phyloP scores from a whole-genome alignment of 306 rosid species.

The Lathyrus tuberosus region DNA sequence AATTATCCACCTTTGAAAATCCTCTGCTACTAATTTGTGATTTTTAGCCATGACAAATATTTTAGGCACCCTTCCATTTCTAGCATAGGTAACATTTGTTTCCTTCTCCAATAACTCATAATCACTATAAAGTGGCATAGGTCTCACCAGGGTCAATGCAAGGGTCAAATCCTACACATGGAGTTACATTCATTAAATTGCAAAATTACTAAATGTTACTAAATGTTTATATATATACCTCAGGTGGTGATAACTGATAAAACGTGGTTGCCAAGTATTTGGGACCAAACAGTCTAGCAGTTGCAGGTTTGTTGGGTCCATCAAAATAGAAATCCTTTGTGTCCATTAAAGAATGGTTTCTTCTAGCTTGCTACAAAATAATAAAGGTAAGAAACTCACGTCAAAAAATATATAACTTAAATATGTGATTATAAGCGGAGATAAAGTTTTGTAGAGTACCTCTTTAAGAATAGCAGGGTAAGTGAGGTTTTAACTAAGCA shows the following conservation, averaged over 20 bases:
- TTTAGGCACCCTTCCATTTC: constrained; percentile 49
- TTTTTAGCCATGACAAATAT: constrained; percentile 36
- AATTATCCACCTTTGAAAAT: constrained; percentile 47
- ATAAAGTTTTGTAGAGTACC: constrained; percentile 19
- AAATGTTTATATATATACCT: too few relatives aligned
- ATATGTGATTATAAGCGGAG: too few relatives aligned
- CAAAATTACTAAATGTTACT: too few relatives aligned
- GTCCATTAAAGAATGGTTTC: background rate
- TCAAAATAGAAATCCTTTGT: constrained; percentile 23
- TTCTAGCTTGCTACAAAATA: background rate
- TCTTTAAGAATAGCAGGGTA: constrained; percentile 21
- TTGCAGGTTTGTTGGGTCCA: constrained; percentile 39
- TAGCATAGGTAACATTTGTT: too few relatives aligned
- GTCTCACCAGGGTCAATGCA: too few relatives aligned
- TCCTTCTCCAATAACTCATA: too few relatives aligned
- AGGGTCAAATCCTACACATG: too few relatives aligned
- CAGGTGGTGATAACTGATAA: too few relatives aligned
- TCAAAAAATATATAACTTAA: too few relatives aligned
- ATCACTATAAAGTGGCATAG: too few relatives aligned
- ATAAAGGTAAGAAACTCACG: background rate
- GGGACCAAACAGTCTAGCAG: constrained; percentile 29
- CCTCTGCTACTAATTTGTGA: constrained; percentile 23
- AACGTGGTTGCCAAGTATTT: too few relatives aligned
- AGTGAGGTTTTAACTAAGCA: constrained; percentile 36
- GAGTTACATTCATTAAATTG: too few relatives aligned